phyloP scores from a whole-genome alignment of 192 early-diverging fungal species.

The Umbelopsis vinacea region DNA sequence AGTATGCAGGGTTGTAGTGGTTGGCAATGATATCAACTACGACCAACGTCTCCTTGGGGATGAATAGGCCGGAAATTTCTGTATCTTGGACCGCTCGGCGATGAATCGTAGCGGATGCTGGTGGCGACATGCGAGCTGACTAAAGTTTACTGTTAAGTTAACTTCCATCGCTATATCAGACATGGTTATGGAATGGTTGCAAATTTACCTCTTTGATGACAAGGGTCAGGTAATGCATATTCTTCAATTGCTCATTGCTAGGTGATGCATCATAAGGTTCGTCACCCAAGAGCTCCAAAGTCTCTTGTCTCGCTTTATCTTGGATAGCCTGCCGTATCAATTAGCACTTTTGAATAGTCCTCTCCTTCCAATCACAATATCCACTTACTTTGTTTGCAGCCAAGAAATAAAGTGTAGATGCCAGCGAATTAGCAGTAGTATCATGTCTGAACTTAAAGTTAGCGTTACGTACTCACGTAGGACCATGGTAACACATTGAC shows the following conservation, averaged over 20 bases:
- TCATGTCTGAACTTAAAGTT: constrained; percentile 39
- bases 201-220: constrained; percentile 54
- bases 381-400: constrained; percentile 43
- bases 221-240: constrained; percentile 53
- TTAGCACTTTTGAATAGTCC: constrained; percentile 18
- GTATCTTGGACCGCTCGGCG: constrained; percentile 6
- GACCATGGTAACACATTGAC: too few relatives aligned
- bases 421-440: constrained; percentile 60
- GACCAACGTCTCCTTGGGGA: constrained; percentile 2
- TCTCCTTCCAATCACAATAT: too few relatives aligned
- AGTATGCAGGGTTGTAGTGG: constrained; percentile 31
- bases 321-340: constrained; percentile 48
- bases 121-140: constrained; percentile 1
- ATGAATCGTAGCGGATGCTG: neutral
- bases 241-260: constrained; percentile 53
- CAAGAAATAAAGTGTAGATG: constrained; percentile 50
- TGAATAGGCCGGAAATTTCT: neutral
- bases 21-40: constrained; percentile 24
- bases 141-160: neutral
- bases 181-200: constrained; percentile 4
- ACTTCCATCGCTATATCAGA: neutral
- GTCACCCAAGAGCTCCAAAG: constrained; percentile 56
- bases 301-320: constrained; percentile 59
- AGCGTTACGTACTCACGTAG: neutral
- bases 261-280: constrained; percentile 51